Evolutionary conservation across 805 yeast genomes (phyloP).

Genomic region (Sungouiozyma ichnusensis): DNA sequence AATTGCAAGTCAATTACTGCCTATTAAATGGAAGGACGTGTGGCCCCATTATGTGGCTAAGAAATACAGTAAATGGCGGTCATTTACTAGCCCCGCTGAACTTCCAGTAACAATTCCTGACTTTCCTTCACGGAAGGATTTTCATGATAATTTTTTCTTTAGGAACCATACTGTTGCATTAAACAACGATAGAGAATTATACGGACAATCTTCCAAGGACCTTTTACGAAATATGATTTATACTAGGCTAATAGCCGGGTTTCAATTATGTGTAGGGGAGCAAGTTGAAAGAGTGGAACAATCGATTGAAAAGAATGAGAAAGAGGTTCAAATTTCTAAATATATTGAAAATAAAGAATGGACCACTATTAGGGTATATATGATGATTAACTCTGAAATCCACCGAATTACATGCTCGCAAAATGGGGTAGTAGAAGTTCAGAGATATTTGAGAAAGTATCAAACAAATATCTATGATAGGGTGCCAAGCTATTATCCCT

Average conservation of each 20-base stretch:
- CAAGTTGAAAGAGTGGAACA: conserved; percentile 54
- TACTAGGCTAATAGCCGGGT: conserved; percentile 72
- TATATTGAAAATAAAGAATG: conserved; percentile 37
- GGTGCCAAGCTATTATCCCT: conserved; percentile 37
- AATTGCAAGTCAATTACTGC: conserved; percentile 45
- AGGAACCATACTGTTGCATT: conserved; percentile 74
- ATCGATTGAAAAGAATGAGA: conserved; percentile 31
- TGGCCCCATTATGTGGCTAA: conserved; percentile 64
- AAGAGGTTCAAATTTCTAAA: conserved; percentile 44
- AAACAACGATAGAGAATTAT: conserved; percentile 43
- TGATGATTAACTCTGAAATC: conserved; percentile 72
- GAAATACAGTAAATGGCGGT: conserved; percentile 79
- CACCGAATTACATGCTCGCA: conserved; percentile 72
- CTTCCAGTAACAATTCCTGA: conserved; percentile 72
- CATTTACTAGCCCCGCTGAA: conserved; percentile 87
- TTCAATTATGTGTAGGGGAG: conserved; percentile 77
- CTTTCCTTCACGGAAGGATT: conserved; percentile 62
- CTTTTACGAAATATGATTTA: conserved; percentile 82
- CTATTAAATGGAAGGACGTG: conserved; percentile 86
- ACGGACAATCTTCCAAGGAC: conserved; percentile 42
- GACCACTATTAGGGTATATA: conserved; percentile 54
- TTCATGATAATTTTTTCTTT: conserved; percentile 62
- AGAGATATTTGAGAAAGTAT: conserved; percentile 45
- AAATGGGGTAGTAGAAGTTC: conserved; percentile 67
- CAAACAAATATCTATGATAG: conserved; percentile 24